A percentile compares a stretch with the other conserved stretches of the same genome.
phyloP scores from a whole-genome alignment of 169 alveolate genomes.

The Plasmodium chabaudi region DNA sequence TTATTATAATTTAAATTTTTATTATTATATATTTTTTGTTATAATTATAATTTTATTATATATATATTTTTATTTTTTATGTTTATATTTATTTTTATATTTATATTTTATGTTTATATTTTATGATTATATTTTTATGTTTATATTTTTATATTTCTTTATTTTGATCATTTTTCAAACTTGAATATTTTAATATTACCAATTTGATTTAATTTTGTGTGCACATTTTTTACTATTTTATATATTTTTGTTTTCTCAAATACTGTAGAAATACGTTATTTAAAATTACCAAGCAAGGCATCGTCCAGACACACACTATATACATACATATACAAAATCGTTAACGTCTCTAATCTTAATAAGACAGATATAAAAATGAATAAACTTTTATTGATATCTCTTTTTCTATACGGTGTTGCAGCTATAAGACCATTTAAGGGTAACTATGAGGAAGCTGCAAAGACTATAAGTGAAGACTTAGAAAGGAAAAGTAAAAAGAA shows the following conservation, averaged over 20 bases:
- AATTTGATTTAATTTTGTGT: not conserved
- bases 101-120: not conserved
- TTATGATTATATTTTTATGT: not conserved
- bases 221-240: not conserved
- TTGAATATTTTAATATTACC: not conserved
- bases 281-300: too few relatives aligned
- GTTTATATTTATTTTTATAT: not conserved
- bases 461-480: slow-evolving; percentile 4
- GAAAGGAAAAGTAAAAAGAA: not conserved
- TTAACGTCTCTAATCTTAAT: not conserved
- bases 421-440: slow-evolving; percentile 16
- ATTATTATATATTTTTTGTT: too few relatives aligned
- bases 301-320: not conserved
- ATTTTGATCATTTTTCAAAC: not conserved
- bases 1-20: not conserved
- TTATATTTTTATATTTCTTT: not conserved
- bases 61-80: too few relatives aligned
- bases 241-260: not conserved
- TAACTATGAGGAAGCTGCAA: not conserved
- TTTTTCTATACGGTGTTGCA: slow-evolving; percentile 28
- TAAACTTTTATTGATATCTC: slow-evolving; percentile 5
- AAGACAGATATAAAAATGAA: slow-evolving; percentile 30
- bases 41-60: too few relatives aligned
- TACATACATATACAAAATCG: not conserved
- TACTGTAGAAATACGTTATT: too few relatives aligned